Percentiles rank a stretch among this genome's conserved stretches.
Evolutionary conservation across 441 rosid genomes (phyloP).

Genomic region (Capsella rubella): DNA sequence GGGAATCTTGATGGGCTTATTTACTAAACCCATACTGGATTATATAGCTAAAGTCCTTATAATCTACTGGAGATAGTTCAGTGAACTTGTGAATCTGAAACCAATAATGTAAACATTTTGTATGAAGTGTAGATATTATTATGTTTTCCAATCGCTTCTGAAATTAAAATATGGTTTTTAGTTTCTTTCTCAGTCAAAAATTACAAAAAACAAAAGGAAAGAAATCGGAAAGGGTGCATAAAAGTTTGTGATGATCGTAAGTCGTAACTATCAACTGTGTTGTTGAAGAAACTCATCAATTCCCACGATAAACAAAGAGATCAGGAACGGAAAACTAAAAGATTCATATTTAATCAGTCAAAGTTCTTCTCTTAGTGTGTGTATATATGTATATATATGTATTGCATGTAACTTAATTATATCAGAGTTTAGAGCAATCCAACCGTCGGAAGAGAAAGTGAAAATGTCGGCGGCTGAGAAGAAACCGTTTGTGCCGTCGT

Average conservation of each 20-base stretch:
- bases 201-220: background rate
- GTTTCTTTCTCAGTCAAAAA: slow-evolving; percentile 3
- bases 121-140: background rate
- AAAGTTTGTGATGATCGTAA: slow-evolving; percentile 15
- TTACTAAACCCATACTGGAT: background rate
- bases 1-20: background rate
- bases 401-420: background rate
- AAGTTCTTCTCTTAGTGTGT: background rate
- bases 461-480: slow-evolving; percentile 27
- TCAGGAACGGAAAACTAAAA: slow-evolving; percentile 31
- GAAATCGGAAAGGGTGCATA: background rate
- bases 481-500: slow-evolving; percentile 4
- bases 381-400: background rate
- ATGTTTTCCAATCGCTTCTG: background rate
- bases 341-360: background rate
- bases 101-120: background rate
- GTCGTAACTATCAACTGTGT: background rate
- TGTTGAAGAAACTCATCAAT: background rate
- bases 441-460: slow-evolving; percentile 3
- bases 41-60: background rate
- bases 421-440: background rate
- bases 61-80: background rate
- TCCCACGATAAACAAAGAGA: background rate
- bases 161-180: background rate
- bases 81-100: slow-evolving; percentile 3